These are phyloP conservation scores for Boletus barrowsii DNA, from an alignment of 768 basidiomycete species.

Conservation along the genomic window DNA sequence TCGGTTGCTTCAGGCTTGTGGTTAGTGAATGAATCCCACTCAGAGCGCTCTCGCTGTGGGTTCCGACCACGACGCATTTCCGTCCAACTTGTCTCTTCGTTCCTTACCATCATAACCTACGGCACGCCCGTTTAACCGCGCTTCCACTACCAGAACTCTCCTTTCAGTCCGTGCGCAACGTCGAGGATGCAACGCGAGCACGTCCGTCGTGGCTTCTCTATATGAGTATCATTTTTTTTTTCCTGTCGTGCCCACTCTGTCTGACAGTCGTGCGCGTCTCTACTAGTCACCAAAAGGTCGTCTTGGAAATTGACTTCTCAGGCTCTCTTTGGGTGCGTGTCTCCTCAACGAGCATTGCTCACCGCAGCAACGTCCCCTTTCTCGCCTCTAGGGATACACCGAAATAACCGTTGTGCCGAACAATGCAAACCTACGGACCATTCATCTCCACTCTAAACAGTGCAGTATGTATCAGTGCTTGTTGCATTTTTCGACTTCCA, in stretches of 20 bases:
- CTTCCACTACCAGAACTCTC: neutral
- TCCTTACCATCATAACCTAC: conserved; percentile 3
- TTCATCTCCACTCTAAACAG: conserved; percentile 87
- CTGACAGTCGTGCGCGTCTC: conserved; percentile 52
- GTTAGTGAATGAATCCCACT: conserved; percentile 23
- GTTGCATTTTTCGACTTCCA: conserved; percentile 11
- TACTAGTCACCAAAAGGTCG: conserved; percentile 96
- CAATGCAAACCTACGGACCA: conserved; percentile 71
- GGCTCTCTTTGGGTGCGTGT: conserved; percentile 76
- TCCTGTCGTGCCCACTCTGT: conserved; percentile 19
- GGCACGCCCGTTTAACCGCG: neutral
- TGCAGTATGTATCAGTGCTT: conserved; percentile 56
- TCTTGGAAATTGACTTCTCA: conserved; percentile 89
- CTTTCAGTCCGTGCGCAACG: conserved; percentile 1
- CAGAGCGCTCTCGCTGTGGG: conserved; percentile 19
- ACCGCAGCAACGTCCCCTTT: conserved; percentile 14
- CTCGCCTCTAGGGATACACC: conserved; percentile 71
- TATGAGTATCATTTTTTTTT: conserved; percentile 63
- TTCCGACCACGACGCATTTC: conserved; percentile 17
- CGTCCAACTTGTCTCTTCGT: conserved; percentile 5
- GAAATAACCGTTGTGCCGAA: conserved; percentile 87
- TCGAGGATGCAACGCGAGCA: conserved; percentile 73
- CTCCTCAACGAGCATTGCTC: conserved; percentile 21
- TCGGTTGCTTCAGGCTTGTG: conserved; percentile 26
- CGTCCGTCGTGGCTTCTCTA: conserved; percentile 75